Conservation (phyloP, 129 eudicot species). For the Arctium minus region DNA sequence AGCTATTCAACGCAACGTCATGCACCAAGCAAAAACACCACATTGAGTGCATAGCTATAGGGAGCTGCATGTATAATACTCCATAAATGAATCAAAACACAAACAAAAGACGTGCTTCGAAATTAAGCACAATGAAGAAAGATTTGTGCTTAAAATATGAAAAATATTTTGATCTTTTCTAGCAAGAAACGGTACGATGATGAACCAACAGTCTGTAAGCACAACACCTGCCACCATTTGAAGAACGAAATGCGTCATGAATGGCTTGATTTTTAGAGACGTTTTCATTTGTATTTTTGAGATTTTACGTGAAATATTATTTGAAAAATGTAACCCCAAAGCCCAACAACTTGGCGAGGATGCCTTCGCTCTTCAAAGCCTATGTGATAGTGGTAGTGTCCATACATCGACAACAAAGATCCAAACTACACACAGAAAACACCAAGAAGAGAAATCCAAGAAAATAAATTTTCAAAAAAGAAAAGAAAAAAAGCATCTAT, state of each 20-base stretch:
- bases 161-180: slow-evolving; percentile 47
- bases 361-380: slow-evolving; percentile 18
- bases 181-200: slow-evolving; percentile 80
- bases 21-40: slow-evolving; percentile 81
- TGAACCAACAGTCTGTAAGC: slow-evolving; percentile 92
- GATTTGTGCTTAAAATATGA: slow-evolving; percentile 59
- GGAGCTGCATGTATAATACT: slow-evolving; percentile 44
- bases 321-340: slow-evolving; percentile 71
- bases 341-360: slow-evolving; percentile 55
- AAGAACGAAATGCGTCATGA: not conserved
- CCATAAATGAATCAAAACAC: not conserved
- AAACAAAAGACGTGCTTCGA: not conserved
- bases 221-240: slow-evolving; percentile 91
- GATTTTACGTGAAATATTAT: slow-evolving; percentile 74
- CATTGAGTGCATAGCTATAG: slow-evolving; percentile 87
- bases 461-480: not conserved
- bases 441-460: slow-evolving; percentile 10
- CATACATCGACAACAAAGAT: slow-evolving; percentile 61
- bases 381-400: slow-evolving; percentile 50
- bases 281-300: not conserved
- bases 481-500: not conserved
- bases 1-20: slow-evolving; percentile 60
- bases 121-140: not conserved
- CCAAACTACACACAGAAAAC: slow-evolving; percentile 54
- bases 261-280: not conserved